Conservation (phyloP, 148 eudicot genomes). For the Simmondsia chinensis region DNA sequence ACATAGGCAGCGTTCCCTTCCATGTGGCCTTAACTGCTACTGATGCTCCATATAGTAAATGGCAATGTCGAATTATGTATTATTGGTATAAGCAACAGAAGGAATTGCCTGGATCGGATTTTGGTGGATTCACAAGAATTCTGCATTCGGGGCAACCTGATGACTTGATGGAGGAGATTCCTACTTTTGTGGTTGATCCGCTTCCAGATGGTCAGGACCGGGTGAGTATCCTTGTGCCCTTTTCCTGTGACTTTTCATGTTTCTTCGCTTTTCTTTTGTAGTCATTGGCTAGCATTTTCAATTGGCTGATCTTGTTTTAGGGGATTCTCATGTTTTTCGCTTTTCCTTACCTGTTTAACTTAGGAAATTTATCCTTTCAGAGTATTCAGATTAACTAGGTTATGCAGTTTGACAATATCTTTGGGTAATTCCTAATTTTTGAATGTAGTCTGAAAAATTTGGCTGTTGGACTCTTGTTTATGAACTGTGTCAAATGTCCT, state of each 20-base stretch:
- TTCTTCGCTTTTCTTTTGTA: not conserved
- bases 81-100: slow-evolving; percentile 37
- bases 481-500: too few species aligned
- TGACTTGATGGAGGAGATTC: slow-evolving; percentile 39
- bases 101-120: slow-evolving; percentile 24
- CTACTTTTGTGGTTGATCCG: slow-evolving; percentile 42
- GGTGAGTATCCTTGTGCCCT: slow-evolving; percentile 7
- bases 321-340: too few species aligned
- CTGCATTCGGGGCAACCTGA: slow-evolving; percentile 38
- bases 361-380: too few species aligned
- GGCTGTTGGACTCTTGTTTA: too few species aligned
- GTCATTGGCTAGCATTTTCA: too few species aligned
- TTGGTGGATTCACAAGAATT: slow-evolving; percentile 48
- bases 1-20: slow-evolving; percentile 4
- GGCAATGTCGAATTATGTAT: slow-evolving; percentile 50
- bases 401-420: too few species aligned
- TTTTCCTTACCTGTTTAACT: too few species aligned
- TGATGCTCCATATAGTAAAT: slow-evolving; percentile 22
- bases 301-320: too few species aligned
- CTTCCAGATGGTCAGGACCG: slow-evolving; percentile 30
- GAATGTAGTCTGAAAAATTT: too few species aligned
- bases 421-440: too few species aligned
- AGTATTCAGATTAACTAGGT: too few species aligned
- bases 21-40: slow-evolving; percentile 43
- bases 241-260: not conserved